These are phyloP conservation scores for Yamadazyma kanchanaburiensis DNA, from an alignment of 1,139 yeast genomes.

Conservation along the genomic window DNA sequence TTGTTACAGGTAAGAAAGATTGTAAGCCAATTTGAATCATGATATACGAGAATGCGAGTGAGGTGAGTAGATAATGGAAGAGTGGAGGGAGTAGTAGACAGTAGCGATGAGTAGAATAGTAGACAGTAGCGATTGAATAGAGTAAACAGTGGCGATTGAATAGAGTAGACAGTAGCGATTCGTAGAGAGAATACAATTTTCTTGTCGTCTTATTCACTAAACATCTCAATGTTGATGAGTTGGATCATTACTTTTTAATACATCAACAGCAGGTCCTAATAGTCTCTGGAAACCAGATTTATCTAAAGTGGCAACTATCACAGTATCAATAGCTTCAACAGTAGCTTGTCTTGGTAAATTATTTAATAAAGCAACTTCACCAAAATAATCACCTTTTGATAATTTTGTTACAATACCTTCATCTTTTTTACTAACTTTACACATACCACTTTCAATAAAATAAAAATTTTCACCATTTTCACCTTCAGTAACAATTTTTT, in stretches of 20 bases:
- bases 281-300: slow-evolving; percentile 92
- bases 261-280: slow-evolving; percentile 86
- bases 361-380: slow-evolving; percentile 89
- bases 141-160: too few species aligned
- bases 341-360: slow-evolving; percentile 96
- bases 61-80: neutral
- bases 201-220: too few species aligned
- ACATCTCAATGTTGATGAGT: slow-evolving; percentile 29
- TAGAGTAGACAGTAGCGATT: too few species aligned
- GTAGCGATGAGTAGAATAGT: neutral
- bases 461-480: slow-evolving; percentile 90
- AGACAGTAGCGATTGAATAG: neutral
- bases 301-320: slow-evolving; percentile 87
- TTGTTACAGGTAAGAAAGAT: slow-evolving; percentile 24
- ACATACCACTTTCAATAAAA: slow-evolving; percentile 83
- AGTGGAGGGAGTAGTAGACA: slow-evolving; percentile 1
- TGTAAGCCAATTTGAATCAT: slow-evolving; percentile 3
- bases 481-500: slow-evolving; percentile 79
- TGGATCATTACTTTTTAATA: slow-evolving; percentile 79
- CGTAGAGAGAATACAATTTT: too few species aligned
- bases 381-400: slow-evolving; percentile 88
- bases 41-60: neutral
- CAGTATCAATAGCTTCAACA: slow-evolving; percentile 69
- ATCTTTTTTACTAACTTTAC: slow-evolving; percentile 58
- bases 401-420: slow-evolving; percentile 62